Conservation (phyloP, 2,329 filamentous ascomycete genomes). For the Hypoxylon sp. region DNA sequence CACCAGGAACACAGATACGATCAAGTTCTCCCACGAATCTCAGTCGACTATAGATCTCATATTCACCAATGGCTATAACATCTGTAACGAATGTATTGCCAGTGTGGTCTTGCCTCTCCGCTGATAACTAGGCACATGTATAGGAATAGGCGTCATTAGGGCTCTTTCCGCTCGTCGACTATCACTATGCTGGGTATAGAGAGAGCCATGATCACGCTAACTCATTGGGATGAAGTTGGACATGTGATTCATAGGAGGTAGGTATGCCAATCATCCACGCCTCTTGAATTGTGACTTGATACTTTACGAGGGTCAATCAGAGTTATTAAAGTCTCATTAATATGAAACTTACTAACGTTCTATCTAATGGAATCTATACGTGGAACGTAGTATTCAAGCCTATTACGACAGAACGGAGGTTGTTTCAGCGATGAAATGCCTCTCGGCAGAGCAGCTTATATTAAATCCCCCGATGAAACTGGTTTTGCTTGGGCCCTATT, state of each 20-base stretch:
- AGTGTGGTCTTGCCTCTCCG: not conserved
- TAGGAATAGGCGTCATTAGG: not conserved
- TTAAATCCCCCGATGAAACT: not conserved
- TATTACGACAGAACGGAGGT: not conserved
- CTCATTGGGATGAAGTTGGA: no score
- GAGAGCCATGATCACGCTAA: no score
- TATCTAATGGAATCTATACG: not conserved
- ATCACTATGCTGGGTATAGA: no score
- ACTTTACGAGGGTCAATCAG: not conserved
- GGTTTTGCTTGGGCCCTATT: not conserved
- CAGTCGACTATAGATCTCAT: not conserved
- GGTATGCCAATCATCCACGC: not conserved
- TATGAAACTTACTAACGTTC: not conserved
- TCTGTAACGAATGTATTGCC: not conserved
- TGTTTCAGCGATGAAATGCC: not conserved
- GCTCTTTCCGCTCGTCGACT: not conserved
- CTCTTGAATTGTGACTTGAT: not conserved
- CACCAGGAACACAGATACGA: not conserved
- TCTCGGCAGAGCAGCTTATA: slow-evolving; percentile 1
- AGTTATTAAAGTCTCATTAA: not conserved
- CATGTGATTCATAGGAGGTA: not conserved
- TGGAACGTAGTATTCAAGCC: slow-evolving; percentile 13
- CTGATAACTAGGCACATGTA: not conserved
- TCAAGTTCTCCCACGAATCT: not conserved
- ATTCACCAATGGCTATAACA: not conserved